Base-by-base conservation (phyloP, 331 rosid species). In the Cucumis variabilis region DNA sequence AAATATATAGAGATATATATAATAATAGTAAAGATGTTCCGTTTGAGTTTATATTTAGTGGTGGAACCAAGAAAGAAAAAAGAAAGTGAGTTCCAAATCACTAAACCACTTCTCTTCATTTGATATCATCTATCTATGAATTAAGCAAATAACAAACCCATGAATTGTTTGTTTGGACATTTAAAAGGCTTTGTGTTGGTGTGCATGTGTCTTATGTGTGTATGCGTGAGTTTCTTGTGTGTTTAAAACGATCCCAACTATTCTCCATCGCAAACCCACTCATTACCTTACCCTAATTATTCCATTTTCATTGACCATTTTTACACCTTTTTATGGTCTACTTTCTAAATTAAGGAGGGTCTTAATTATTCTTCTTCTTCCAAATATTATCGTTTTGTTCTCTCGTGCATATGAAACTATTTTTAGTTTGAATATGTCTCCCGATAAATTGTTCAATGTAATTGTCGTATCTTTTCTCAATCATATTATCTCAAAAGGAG, bases 81-180 rank as follows among this genome's bases (percentile, higher is more conserved):
- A 83, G 71, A 62, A n/a, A 92, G 98, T 94, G 99, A 84, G 24
- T 21, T 94, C 95, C 96, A 81, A 89, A 92, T 92, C 94, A 93
- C 13, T 73, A 83, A 90, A 82, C 90, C 97, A 93, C 98, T 92
- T 44, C 44, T 37, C 44, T 58, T 66, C 63, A 5, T 44, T 62
- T 68, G 41, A 55, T 37, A 4, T 71, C 41, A 33, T 58, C 44
- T 37, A 58, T 58, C 9, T 58, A 13, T 58, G 65, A 58, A 58
- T 58, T 16, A 58, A 58, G 65, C 65, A 58, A 58, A 58, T 19
- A 69, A 23, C 12, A 33, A 66, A 27, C 15, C 55, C 55, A 66
- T 83, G 62, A 84, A 70, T 44, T 83, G 33, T 51, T 41, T 41
- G 9, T 74, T 21, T 74, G 24, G 46, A 9, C 14, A 77, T 77